Percentiles rank a stretch among this genome's conserved stretches.
Conservation (phyloP, 2,329 filamentous ascomycete genomes). For the Talaromyces amestolkiae region DNA sequence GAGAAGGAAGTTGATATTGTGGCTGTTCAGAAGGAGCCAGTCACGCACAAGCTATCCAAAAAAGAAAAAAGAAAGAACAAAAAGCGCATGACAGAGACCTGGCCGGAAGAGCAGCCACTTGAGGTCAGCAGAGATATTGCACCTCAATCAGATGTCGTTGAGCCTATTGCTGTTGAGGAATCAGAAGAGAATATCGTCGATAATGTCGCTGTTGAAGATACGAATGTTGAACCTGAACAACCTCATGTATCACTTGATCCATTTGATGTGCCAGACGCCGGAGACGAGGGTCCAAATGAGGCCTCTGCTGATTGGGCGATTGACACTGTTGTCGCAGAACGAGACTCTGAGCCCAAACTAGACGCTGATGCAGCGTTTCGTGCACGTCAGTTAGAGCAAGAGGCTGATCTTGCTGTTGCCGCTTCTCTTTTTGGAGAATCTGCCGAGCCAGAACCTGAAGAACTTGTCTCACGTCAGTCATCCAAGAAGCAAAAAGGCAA, state of each 20-base stretch:
- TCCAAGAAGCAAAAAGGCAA: slow-evolving; percentile 44
- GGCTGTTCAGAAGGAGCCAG: slow-evolving; percentile 6
- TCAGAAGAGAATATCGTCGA: neutral
- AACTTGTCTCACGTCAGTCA: slow-evolving; percentile 26
- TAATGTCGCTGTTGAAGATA: neutral
- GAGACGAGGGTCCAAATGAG: neutral
- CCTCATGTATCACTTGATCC: slow-evolving; percentile 20
- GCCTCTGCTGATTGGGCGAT: slow-evolving; percentile 1
- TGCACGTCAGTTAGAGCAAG: slow-evolving; percentile 15
- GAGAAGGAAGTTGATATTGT: neutral
- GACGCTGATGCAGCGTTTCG: slow-evolving; percentile 16
- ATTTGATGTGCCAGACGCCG: slow-evolving; percentile 16
- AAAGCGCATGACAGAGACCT: slow-evolving; percentile 6
- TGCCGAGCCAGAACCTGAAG: slow-evolving; percentile 12
- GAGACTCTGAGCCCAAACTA: neutral
- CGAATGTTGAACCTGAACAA: neutral
- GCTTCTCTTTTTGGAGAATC: slow-evolving; percentile 13
- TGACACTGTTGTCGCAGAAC: neutral
- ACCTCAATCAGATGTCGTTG: neutral
- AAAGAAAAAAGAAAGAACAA: slow-evolving; percentile 21
- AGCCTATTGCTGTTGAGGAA: neutral
- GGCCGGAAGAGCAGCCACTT: neutral
- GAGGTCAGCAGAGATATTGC: neutral
- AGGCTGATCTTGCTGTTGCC: slow-evolving; percentile 21
- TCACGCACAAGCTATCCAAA: slow-evolving; percentile 13